phyloP scores from a whole-genome alignment of 2,329 filamentous ascomycete species.

The Epichloe aotearoae region DNA sequence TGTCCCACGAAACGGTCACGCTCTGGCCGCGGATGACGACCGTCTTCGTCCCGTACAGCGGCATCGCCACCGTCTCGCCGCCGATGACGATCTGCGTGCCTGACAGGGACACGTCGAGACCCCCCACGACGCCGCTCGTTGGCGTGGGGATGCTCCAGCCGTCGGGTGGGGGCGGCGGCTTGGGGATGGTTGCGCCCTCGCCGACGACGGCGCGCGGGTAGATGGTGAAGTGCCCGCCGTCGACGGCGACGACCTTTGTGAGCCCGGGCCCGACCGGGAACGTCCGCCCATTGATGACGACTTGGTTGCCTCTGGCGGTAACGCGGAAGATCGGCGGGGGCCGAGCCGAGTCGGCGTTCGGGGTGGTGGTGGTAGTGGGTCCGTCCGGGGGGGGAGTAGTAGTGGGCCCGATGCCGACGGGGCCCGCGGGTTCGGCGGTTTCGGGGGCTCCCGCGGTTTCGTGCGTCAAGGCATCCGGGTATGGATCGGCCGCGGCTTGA shows the following conservation, averaged over 20 bases:
- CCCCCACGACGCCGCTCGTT: conserved; percentile 25
- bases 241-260: conserved; percentile 29
- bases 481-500: conserved; percentile 5
- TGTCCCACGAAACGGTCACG: conserved; percentile 23
- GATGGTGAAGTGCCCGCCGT: conserved; percentile 32
- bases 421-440: conserved; percentile 3
- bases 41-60: conserved; percentile 22
- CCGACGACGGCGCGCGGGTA: conserved; percentile 32
- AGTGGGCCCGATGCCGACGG: too few species aligned
- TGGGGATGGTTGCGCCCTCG: conserved; percentile 28
- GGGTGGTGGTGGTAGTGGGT: background rate
- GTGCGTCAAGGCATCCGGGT: conserved; percentile 8
- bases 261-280: conserved; percentile 25
- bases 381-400: background rate
- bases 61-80: conserved; percentile 29
- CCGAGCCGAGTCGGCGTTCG: background rate
- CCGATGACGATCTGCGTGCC: conserved; percentile 28
- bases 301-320: conserved; percentile 28
- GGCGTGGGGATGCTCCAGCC: conserved; percentile 20
- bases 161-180: conserved; percentile 22
- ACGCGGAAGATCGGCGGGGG: conserved; percentile 22
- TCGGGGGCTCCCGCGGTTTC: conserved; percentile 2
- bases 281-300: conserved; percentile 35
- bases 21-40: conserved; percentile 16
- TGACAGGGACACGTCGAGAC: conserved; percentile 27